Base-by-base conservation (phyloP, 2,329 filamentous ascomycete species). In the Phoma herbarum region DNA sequence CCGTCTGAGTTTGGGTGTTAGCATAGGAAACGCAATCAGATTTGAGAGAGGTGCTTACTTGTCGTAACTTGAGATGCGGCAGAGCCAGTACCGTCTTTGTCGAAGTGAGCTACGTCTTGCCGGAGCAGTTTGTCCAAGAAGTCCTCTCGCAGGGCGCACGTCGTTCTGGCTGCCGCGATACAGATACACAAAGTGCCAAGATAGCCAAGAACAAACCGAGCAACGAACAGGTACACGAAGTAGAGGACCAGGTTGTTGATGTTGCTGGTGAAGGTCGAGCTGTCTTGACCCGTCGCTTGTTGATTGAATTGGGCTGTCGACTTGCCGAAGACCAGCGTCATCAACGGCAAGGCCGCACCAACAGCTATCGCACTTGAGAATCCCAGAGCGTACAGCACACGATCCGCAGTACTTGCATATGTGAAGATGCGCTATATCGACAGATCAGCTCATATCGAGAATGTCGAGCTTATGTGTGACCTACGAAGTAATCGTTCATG, bases 101-200 rank as follows among this genome's bases (percentile, higher is more conserved):
- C 65, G 25, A 64, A 75, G 48, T 66, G 70, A 12, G 66, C 70
- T 10, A 75, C 65, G 26, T 75, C 73, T 59, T 75, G 71, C 14
- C 71, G 60, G 4, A 73, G 59, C 35, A 72, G 61, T 25, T 68
- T 67, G 68, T 88, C 85, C 6, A 97, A 85, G 68, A 97, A 97
- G 33, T 70, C 73, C 1, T 75, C 63, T 20, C 65, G 43, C 18
- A 80, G 72, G 55, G 76, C 78, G 28, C 73, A 73, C 0, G 76
- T 69, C 25, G 80, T 78, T 37, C 78, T 76, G 51, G 80, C 79
- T n/a, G 79, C 79, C 2, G 75, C 70, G 46, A 79, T 96, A 70
- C 97, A 95, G 79, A 94, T 96, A 25, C 91, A 90, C 20, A 94
- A 88, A 0, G 92, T 97, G 16, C 86, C 83, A 57, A 95, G 39